Evolutionary conservation across 1,284 basidiomycete genomes (phyloP), one percentile per base, ranked within the genome.

Genomic region (Albatrellus sp.): DNA sequence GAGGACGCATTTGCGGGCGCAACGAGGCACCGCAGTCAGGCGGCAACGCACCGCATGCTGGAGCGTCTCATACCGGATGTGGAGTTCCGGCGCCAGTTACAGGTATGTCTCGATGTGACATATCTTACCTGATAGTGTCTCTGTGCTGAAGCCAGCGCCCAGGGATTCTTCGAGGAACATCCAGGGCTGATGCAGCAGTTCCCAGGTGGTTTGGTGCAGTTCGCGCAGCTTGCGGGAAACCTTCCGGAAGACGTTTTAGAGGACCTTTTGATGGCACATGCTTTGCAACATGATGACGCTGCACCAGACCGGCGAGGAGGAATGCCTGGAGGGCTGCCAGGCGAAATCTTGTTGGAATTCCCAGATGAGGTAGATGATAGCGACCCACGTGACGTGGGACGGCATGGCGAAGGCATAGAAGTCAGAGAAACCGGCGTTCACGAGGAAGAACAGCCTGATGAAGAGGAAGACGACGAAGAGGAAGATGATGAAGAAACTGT

Each of bases 131-230:
- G 7, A 37, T 31, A 32, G 7, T 39, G 29, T 39, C 37, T 37
- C 12, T 19, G 28, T 17, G 16, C 36, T 30, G 34, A 28, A 24
- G 24, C 24, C 3, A 24, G 24, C 24, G 14, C 12, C 13, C 45
- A 75, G 71, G 72, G 59, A 11, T 65, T 80, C 48, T 75, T 75
- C 51, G 68, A 72, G 42, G 73, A 63, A 10, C 59, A 75, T 48
- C 71, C 70, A 5, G 58, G 61, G 2, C 60, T 85, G 13, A 68
- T 64, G 31, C 65, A 66, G 31, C 69, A 71, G 48, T 75, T 84
- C 46, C 79, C 75, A 0, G 80, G 74, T 0, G 83, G 81, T 0
- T 60, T 81, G 10, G 59, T 76, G 14, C 72, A 80, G 53, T 77
- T 86, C 51, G 72, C 73, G 28, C 73, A 79, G 58, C 59, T 69